A percentile compares a stretch with the other conserved stretches of the same genome.
These are phyloP conservation scores for Astragalus glycyphyllos DNA, from an alignment of 306 rosid species.

Conservation along the genomic window DNA sequence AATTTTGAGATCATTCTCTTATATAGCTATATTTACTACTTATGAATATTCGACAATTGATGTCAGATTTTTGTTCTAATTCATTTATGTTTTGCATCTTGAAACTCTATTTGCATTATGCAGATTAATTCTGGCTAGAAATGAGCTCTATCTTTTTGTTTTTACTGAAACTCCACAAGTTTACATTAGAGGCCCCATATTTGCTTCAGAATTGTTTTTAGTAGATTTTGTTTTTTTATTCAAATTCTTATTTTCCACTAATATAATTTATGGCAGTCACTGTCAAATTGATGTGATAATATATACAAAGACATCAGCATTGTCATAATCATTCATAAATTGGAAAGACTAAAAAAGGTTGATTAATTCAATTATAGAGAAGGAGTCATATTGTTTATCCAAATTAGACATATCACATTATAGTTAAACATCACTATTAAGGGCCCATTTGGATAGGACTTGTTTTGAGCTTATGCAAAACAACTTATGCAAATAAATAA, in stretches of 20 bases:
- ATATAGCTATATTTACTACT: neutral
- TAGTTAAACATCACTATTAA: too few species aligned
- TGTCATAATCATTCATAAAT: conserved; percentile 31
- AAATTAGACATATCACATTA: neutral
- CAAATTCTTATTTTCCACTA: neutral
- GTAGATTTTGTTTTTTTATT: neutral
- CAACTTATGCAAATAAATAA: too few species aligned
- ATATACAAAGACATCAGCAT: conserved; percentile 1
- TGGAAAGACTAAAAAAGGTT: neutral
- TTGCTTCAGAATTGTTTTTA: neutral
- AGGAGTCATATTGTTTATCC: neutral
- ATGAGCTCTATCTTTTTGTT: neutral
- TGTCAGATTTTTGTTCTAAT: neutral
- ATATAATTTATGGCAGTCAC: neutral
- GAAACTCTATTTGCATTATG: neutral
- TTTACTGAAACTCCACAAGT: neutral
- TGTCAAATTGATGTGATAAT: neutral
- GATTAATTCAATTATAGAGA: neutral
- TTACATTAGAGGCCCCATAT: neutral
- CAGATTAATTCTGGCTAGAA: neutral
- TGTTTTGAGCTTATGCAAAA: too few species aligned
- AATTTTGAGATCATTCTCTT: too few species aligned
- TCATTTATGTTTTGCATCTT: neutral
- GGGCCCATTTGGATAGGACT: too few species aligned
- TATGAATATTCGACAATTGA: neutral